Evolutionary conservation across 1,284 basidiomycete genomes (phyloP), one percentile per base, ranked within the genome.

Genomic region (Cryptococcus sp.): DNA sequence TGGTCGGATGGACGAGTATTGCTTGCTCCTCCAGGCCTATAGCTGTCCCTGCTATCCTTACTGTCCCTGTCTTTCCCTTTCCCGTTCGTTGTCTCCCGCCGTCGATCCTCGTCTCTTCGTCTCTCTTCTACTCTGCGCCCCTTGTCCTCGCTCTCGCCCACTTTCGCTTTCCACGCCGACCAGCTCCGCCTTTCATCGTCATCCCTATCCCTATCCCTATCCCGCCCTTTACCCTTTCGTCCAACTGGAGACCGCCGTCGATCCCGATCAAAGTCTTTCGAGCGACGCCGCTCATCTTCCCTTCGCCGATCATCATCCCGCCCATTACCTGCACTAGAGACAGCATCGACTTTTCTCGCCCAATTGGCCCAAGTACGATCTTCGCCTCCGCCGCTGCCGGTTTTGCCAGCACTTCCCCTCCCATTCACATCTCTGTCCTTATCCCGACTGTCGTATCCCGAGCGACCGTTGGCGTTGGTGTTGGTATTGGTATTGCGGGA

Each of bases 301-400:
- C 57, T 43, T 20, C 47, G 43, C 38, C 49, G 48, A 51, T 30
- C 39, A 45, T 41, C 23, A 20, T 43, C 41, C 45, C 27, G 15
- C 8, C 56, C 49, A 38, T 62, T 60, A 17, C 45, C 57, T 35
- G 47, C 25, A 42, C 41, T 30, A 45, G n/a, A 30, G 45, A 6
- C 41, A 39, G 35, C 49, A 13, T 55, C 52, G 3, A 57, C 43
- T 23, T 57, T 61, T 40, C 52, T 30, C 40, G 52, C 61, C 65
- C 60, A 62, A 39, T 53, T 58, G 13, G 52, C 59, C 62, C 65
- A 61, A 19, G 58, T 58, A 27, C 66, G 45, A 10, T 65, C 61
- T 17, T 47, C 55, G 17, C 19, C 49, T n/a, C 47, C 46, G 11
- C 27, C 30, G 17, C 27, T 23, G 17, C 56, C 39, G 17, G 47